A percentile compares a stretch with the other conserved stretches of the same genome.
Evolutionary conservation across 2,329 filamentous ascomycete genomes (phyloP).

Genomic region (Tolypocladium endophyticum): DNA sequence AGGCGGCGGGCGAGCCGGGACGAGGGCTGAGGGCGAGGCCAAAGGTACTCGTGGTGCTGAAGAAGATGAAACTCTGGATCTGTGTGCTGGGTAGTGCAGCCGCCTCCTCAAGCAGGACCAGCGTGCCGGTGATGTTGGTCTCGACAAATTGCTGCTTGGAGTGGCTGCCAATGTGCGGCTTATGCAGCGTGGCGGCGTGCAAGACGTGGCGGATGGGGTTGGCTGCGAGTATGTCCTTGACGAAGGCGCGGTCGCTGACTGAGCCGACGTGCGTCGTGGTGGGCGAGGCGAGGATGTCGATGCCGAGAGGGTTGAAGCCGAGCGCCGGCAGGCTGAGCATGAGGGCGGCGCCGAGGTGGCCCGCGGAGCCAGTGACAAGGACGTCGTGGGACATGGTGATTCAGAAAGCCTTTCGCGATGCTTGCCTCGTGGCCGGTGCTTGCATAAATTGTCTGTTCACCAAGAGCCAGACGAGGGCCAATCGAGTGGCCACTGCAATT

Average conservation of each 20-base stretch:
- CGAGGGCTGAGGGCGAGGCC: slow-evolving; percentile 27
- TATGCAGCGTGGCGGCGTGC: slow-evolving; percentile 35
- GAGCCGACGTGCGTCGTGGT: slow-evolving; percentile 26
- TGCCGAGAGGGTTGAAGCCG: slow-evolving; percentile 29
- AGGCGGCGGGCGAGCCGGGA: slow-evolving; percentile 25
- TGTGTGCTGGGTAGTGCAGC: slow-evolving; percentile 8
- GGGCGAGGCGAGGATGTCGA: slow-evolving; percentile 28
- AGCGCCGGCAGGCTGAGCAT: slow-evolving; percentile 29
- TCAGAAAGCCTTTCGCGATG: background rate
- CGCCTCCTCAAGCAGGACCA: slow-evolving; percentile 29
- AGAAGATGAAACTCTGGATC: slow-evolving; percentile 30
- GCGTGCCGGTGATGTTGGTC: slow-evolving; percentile 33
- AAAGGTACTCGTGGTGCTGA: slow-evolving; percentile 36
- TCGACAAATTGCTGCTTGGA: slow-evolving; percentile 31
- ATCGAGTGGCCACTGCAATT: background rate
- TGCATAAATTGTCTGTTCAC: background rate
- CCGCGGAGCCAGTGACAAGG: slow-evolving; percentile 35
- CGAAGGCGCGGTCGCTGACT: slow-evolving; percentile 23
- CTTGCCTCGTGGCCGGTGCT: background rate
- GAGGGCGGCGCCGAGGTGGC: slow-evolving; percentile 34
- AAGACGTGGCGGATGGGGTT: slow-evolving; percentile 28
- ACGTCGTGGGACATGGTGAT: slow-evolving; percentile 13
- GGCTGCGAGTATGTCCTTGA: slow-evolving; percentile 18
- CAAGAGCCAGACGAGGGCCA: background rate
- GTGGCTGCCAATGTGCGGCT: slow-evolving; percentile 35